Base-by-base conservation (phyloP, 495 filamentous ascomycete species). In the Penicillium bovifimosum region DNA sequence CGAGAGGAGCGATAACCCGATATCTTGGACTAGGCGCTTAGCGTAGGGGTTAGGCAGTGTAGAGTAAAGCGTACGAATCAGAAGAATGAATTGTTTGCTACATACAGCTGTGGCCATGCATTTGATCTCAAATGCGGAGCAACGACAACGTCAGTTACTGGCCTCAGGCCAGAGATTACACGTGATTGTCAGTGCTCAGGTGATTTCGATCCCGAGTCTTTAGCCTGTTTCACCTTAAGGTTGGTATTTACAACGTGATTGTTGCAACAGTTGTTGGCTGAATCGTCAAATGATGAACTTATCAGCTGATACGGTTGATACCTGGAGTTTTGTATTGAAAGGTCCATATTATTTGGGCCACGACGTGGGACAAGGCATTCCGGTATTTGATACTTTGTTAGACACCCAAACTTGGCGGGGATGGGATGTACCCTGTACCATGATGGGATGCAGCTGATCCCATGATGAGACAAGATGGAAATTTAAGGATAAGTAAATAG, bases 321-420 rank as follows among this genome's bases (percentile, higher is more conserved):
- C n/a, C n/a, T 26, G 18, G 16, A 26, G 10, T 6, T 14, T 17
- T 38, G 46, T 39, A 31, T 31, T 9, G 7, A 16, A 6, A 36
- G 34, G 20, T 24, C 5, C 3, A 9, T 14, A 9, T 32, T 9
- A 17, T 9, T 24, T 50, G 34, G 46, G 24, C 34, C n/a, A 38
- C 26, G 28, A 41, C 28, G 39, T 42, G 36, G 39, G 48, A 50
- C 48, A 50, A n/a, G 47, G 29, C 28, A n/a, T n/a, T n/a, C 7
- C 16, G 17, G 48, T 50, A 42, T 42, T 32, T 0, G 29, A 7
- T 42, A 50, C 48, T 34, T 50, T 3, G 8, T 13, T 16, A 17
- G 34, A 9, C 39, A 42, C 29, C 34, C 48, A 50, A 50, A 27
- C 34, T 28, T 42, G 48, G 48, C 48, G 48, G 48, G 38, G 48